Percentiles rank a stretch among this genome's conserved stretches.
phyloP scores from a whole-genome alignment of 2,329 filamentous ascomycete genomes.

The Neobulgaria alba region DNA sequence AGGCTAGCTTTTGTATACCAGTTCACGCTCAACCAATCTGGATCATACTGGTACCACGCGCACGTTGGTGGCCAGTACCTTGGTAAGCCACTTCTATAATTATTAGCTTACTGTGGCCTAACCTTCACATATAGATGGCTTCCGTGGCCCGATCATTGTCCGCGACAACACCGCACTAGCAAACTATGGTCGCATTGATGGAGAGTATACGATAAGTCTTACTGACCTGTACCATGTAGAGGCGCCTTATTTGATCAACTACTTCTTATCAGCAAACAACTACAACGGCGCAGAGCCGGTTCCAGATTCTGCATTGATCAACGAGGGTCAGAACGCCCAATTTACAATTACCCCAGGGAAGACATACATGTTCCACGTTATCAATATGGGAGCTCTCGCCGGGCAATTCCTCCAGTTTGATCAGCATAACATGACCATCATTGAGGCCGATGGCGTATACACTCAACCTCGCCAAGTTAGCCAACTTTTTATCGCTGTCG shows the following conservation, averaged over 20 bases:
- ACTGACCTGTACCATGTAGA: constrained; percentile 48
- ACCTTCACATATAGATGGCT: constrained; percentile 58
- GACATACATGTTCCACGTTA: constrained; percentile 13
- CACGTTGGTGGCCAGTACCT: constrained; percentile 56
- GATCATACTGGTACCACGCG: constrained; percentile 53
- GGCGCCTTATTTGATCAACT: constrained; percentile 9
- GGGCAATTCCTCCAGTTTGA: constrained; percentile 10
- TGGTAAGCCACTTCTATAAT: no score
- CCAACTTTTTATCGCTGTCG: constrained; percentile 35
- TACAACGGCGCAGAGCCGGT: constrained; percentile 10
- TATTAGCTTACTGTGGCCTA: no score
- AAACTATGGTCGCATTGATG: constrained; percentile 49
- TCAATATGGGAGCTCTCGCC: constrained; percentile 13
- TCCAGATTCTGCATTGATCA: constrained; percentile 10
- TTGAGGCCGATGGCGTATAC: constrained; percentile 41
- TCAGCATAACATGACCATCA: constrained; percentile 30
- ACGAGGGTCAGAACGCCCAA: constrained; percentile 8
- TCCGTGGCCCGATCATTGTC: constrained; percentile 53
- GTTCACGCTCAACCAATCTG: constrained; percentile 29
- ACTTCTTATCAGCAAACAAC: constrained; percentile 29
- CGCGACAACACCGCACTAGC: constrained; percentile 47
- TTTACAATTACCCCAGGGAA: constrained; percentile 15
- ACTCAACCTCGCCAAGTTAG: constrained; percentile 28
- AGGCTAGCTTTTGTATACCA: constrained; percentile 21
- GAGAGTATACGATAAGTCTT: constrained; percentile 48